Conservation (phyloP, 139 green algal species). For the Chlorella vulgaris region DNA sequence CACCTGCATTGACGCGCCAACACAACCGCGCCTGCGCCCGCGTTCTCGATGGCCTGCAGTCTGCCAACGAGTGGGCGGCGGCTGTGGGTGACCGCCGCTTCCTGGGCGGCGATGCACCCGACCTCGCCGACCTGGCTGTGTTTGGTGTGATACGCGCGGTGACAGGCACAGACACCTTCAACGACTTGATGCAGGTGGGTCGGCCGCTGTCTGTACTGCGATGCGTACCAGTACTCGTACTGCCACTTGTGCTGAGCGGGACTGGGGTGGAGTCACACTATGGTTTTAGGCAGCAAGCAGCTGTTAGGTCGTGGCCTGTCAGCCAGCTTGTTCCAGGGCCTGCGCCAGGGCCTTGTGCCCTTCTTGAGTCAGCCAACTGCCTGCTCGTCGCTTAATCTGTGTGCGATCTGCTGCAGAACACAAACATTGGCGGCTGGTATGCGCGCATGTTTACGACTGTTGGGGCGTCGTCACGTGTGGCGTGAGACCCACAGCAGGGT, state of each 20-base stretch:
- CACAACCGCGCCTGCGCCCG: background rate
- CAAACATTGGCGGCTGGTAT: slow-evolving; percentile 74
- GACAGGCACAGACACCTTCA: slow-evolving; percentile 79
- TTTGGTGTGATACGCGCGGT: slow-evolving; percentile 93
- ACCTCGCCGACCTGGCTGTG: slow-evolving; percentile 90
- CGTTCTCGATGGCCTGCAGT: background rate
- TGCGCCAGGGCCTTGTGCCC: too few relatives aligned
- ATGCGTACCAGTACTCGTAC: background rate
- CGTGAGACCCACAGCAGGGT: background rate
- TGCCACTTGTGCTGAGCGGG: too few relatives aligned
- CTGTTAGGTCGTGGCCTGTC: too few relatives aligned
- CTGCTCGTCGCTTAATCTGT: background rate
- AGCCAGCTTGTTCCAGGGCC: too few relatives aligned
- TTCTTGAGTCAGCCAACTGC: background rate
- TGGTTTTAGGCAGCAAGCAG: too few relatives aligned
- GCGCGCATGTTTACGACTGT: slow-evolving; percentile 70
- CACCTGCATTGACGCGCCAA: too few relatives aligned
- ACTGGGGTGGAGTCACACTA: too few relatives aligned
- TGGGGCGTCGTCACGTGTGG: slow-evolving; percentile 37
- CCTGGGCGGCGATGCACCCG: slow-evolving; percentile 72
- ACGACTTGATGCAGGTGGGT: slow-evolving; percentile 75
- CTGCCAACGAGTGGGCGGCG: slow-evolving; percentile 60
- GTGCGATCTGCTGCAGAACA: slow-evolving; percentile 40
- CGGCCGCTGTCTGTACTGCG: background rate
- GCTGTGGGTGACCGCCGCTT: slow-evolving; percentile 42